Evolutionary conservation across 2,329 filamentous ascomycete genomes (phyloP).

Genomic region (Diaporthe sp.): DNA sequence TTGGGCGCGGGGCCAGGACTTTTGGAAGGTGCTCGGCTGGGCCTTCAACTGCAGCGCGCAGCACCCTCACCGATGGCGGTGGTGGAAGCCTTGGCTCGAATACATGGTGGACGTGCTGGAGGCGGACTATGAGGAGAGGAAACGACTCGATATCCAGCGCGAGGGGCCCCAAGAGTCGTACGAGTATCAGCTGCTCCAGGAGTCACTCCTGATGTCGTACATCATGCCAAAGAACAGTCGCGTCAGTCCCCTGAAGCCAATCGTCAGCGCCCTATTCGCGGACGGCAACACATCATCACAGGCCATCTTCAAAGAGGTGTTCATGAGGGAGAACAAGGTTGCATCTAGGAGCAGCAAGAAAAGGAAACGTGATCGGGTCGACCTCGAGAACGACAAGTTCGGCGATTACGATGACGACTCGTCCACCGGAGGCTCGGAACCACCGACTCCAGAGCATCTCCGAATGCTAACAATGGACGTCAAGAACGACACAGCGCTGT

Average conservation of each 20-base stretch:
- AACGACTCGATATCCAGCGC: slow-evolving; percentile 60
- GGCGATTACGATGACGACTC: slow-evolving; percentile 71
- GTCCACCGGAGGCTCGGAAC: slow-evolving; percentile 62
- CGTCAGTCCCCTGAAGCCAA: slow-evolving; percentile 63
- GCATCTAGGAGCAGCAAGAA: slow-evolving; percentile 61
- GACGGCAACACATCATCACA: slow-evolving; percentile 69
- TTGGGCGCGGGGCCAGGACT: slow-evolving; percentile 84
- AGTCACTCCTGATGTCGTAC: slow-evolving; percentile 75
- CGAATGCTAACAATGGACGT: slow-evolving; percentile 52
- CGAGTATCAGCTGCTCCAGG: slow-evolving; percentile 55
- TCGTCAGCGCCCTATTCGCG: slow-evolving; percentile 77
- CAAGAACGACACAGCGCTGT: slow-evolving; percentile 26
- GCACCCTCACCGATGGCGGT: slow-evolving; percentile 81
- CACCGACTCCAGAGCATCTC: slow-evolving; percentile 59
- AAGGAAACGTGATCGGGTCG: slow-evolving; percentile 64
- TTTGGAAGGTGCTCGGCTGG: slow-evolving; percentile 93
- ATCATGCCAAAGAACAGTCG: slow-evolving; percentile 58
- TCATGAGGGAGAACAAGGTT: slow-evolving; percentile 73
- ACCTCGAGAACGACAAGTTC: slow-evolving; percentile 72
- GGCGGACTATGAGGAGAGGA: slow-evolving; percentile 74
- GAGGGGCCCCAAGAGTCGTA: slow-evolving; percentile 44
- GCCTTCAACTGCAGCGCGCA: slow-evolving; percentile 88
- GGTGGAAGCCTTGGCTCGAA: slow-evolving; percentile 85
- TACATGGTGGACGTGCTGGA: slow-evolving; percentile 85
- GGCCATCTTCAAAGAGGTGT: slow-evolving; percentile 75